Conservation (phyloP, 305 asterid genomes). For the Solanum hybrid region DNA sequence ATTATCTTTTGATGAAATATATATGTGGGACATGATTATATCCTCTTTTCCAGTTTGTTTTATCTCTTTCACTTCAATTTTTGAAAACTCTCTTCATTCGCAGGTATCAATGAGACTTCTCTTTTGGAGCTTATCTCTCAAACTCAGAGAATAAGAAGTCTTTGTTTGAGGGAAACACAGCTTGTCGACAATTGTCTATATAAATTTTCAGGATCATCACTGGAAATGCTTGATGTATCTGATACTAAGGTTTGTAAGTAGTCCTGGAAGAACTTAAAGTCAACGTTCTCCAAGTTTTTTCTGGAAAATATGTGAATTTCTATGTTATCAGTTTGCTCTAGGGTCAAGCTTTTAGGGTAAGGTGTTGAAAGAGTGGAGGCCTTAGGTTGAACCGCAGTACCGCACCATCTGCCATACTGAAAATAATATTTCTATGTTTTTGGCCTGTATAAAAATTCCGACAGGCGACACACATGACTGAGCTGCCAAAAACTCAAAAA, state of each 20-base stretch:
- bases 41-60: neutral
- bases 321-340: neutral
- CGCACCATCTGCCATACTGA: neutral
- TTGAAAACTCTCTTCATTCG: conserved; percentile 5
- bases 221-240: conserved; percentile 85
- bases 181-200: conserved; percentile 48
- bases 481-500: neutral
- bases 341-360: neutral
- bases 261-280: neutral
- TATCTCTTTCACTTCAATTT: neutral
- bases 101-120: conserved; percentile 44
- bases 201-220: conserved; percentile 48
- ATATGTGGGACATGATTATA: neutral
- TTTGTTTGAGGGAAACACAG: conserved; percentile 61
- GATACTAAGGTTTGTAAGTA: conserved; percentile 49
- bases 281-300: neutral
- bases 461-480: neutral
- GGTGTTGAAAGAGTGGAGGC: neutral
- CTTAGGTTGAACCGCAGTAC: neutral
- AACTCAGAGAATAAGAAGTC: conserved; percentile 42
- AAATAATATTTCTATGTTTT: neutral
- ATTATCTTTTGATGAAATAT: neutral
- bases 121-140: conserved; percentile 54
- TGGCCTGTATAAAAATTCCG: neutral
- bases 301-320: neutral